Percentiles rank a stretch among this genome's conserved stretches.
phyloP scores from a whole-genome alignment of 1,284 basidiomycete species.

The Cystobasidiaceae sp. region DNA sequence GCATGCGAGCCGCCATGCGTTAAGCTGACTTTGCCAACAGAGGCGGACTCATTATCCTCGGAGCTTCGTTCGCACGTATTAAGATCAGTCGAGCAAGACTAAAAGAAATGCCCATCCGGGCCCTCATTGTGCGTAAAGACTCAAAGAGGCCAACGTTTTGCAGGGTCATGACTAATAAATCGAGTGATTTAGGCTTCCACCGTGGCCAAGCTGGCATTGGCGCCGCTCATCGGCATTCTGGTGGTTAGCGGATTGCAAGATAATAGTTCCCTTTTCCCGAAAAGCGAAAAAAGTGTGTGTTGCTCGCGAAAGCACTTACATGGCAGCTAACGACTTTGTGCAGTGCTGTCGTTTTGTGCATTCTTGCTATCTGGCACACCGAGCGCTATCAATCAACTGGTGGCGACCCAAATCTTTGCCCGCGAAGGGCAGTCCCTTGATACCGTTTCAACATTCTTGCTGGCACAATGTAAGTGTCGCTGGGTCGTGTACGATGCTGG shows the following conservation, averaged over 20 bases:
- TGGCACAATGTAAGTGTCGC: constrained; percentile 16
- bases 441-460: constrained; percentile 21
- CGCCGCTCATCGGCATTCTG: constrained; percentile 22
- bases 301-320: not conserved
- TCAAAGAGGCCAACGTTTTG: not conserved
- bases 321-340: not conserved
- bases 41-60: constrained; percentile 26
- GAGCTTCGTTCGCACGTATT: constrained; percentile 27
- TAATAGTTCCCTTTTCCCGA: constrained; percentile 10
- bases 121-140: constrained; percentile 16
- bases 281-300: constrained; percentile 18
- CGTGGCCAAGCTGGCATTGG: not conserved
- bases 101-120: constrained; percentile 15
- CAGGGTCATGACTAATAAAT: no score
- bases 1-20: not conserved
- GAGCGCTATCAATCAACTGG: constrained; percentile 28
- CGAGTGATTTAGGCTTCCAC: not conserved
- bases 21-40: not conserved
- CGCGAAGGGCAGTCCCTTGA: constrained; percentile 23
- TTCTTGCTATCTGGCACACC: constrained; percentile 27
- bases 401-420: constrained; percentile 23
- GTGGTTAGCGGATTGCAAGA: constrained; percentile 19
- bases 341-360: constrained; percentile 26
- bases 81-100: constrained; percentile 20
- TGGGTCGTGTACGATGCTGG: not conserved